phyloP scores from a whole-genome alignment of 2,329 filamentous ascomycete species.

The Beauveria scarabaeidicola region DNA sequence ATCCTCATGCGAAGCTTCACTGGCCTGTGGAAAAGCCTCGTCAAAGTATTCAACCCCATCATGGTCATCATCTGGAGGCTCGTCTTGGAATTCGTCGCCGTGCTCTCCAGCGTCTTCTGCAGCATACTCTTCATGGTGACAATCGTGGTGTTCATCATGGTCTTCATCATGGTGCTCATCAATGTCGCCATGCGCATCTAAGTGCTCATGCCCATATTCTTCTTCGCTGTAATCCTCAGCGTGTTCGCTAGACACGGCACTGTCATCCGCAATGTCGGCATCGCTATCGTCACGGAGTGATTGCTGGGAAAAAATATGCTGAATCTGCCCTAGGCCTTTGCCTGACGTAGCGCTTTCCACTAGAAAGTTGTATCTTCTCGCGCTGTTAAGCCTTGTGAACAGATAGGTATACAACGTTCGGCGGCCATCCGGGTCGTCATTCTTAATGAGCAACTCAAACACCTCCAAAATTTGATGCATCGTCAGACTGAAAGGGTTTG shows the following conservation, averaged over 20 bases:
- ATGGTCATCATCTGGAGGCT: conserved; percentile 12
- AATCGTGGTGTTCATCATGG: conserved; percentile 6
- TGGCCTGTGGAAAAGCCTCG: conserved; percentile 14
- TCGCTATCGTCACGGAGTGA: background rate
- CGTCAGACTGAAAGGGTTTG: conserved; percentile 28
- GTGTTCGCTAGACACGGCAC: conserved; percentile 14
- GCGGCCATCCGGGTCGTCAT: conserved; percentile 31
- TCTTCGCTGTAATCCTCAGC: conserved; percentile 19
- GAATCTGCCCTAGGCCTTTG: conserved; percentile 32
- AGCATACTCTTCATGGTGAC: conserved; percentile 7
- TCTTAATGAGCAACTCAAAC: conserved; percentile 34
- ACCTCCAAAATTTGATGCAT: conserved; percentile 34
- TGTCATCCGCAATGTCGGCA: conserved; percentile 10
- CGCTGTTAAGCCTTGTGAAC: conserved; percentile 31
- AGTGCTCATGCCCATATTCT: background rate
- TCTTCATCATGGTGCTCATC: conserved; percentile 15
- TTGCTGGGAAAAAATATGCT: conserved; percentile 25
- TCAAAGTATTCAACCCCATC: conserved; percentile 12
- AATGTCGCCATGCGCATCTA: background rate
- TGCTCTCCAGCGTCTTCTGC: conserved; percentile 16
- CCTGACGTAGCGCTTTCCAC: conserved; percentile 34
- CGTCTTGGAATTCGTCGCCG: conserved; percentile 13
- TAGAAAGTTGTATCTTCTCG: conserved; percentile 30
- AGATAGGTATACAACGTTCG: conserved; percentile 35
- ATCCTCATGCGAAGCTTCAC: conserved; percentile 2